phyloP scores from a whole-genome alignment of 1,284 basidiomycete genomes.

The Bjerkandera adusta region DNA sequence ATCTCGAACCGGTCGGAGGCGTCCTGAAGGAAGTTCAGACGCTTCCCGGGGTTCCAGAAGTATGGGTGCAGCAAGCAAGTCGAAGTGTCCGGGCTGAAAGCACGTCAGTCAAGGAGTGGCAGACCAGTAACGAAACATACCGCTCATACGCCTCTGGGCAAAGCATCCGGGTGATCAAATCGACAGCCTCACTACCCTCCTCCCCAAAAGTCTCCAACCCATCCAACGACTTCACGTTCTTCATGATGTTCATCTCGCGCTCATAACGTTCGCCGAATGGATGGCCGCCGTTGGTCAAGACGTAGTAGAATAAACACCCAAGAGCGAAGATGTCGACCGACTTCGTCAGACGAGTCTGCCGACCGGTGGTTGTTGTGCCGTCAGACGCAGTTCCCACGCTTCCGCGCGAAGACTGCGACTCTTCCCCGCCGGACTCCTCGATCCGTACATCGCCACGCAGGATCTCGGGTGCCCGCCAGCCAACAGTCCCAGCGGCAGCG shows the following conservation, averaged over 20 bases:
- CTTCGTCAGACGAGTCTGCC: slow-evolving; percentile 78
- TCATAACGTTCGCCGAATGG: slow-evolving; percentile 91
- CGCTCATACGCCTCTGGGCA: slow-evolving; percentile 69
- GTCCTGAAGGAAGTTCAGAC: slow-evolving; percentile 93
- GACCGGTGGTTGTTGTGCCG: slow-evolving; percentile 36
- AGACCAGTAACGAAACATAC: slow-evolving; percentile 40
- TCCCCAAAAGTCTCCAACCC: slow-evolving; percentile 83
- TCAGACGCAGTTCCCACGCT: slow-evolving; percentile 51
- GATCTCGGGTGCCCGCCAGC: slow-evolving; percentile 95
- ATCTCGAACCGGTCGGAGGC: slow-evolving; percentile 98
- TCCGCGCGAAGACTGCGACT: slow-evolving; percentile 65
- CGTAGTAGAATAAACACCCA: slow-evolving; percentile 92
- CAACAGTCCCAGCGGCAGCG: slow-evolving; percentile 85
- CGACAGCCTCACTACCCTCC: slow-evolving; percentile 83
- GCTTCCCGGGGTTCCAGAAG: slow-evolving; percentile 90
- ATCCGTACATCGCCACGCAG: slow-evolving; percentile 88
- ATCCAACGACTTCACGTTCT: slow-evolving; percentile 69
- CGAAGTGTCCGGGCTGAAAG: slow-evolving; percentile 78
- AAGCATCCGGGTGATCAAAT: slow-evolving; percentile 79
- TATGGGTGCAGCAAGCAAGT: slow-evolving; percentile 90
- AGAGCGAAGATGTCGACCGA: slow-evolving; percentile 93
- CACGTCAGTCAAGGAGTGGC: background rate
- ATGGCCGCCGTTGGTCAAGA: slow-evolving; percentile 84
- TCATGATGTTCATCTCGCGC: slow-evolving; percentile 89
- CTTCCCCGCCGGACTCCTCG: slow-evolving; percentile 71